Conservation (phyloP, 75 land plant genomes). For the Selaginella tamariscina region DNA sequence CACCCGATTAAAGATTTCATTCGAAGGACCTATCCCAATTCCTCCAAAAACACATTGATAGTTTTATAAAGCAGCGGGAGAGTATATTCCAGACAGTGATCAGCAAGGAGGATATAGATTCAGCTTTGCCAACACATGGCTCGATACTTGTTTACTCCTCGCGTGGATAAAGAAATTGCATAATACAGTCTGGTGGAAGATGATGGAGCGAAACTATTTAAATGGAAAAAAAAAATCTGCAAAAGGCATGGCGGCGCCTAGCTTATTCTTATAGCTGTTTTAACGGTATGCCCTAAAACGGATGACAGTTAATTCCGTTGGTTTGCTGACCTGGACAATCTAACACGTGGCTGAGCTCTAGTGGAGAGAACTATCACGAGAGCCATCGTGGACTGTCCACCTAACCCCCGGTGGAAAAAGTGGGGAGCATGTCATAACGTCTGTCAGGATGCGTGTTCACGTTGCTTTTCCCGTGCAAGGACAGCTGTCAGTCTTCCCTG, state of each 20-base stretch:
- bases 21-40: too few species aligned
- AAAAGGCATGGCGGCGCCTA: background rate
- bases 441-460: background rate
- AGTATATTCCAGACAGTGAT: too few species aligned
- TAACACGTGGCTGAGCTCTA: background rate
- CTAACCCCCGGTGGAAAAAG: background rate
- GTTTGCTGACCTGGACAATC: background rate
- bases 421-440: background rate
- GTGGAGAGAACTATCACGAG: background rate
- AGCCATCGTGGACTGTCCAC: background rate
- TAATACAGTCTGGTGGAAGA: too few species aligned
- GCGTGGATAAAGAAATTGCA: too few species aligned
- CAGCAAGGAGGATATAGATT: too few species aligned
- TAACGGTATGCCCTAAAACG: background rate
- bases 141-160: too few species aligned
- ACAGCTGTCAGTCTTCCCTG: conserved; percentile 1
- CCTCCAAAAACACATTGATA: too few species aligned
- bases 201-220: background rate
- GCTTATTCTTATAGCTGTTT: background rate
- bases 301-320: background rate
- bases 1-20: too few species aligned
- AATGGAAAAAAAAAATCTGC: background rate
- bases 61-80: too few species aligned
- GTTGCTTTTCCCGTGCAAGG: background rate
- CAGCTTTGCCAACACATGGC: too few species aligned